Base-by-base conservation (phyloP, 2,329 filamentous ascomycete species). In the Lasiodiplodia theobromae region DNA sequence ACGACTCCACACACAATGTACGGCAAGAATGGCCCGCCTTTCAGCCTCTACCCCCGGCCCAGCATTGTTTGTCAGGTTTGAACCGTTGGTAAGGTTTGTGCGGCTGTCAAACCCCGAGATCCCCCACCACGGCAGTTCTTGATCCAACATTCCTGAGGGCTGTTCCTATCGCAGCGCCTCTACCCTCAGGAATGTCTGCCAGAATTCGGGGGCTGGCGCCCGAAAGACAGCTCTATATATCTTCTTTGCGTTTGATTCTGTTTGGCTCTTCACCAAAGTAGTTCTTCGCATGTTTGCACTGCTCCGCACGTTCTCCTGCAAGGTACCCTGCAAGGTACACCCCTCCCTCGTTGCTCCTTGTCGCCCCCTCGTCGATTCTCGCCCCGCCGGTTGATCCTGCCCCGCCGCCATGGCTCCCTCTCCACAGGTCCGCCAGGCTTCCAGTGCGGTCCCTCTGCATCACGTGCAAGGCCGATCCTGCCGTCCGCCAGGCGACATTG, bases 161-260 rank as follows among this genome's bases (percentile, higher is more conserved):
- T 74, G 69, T 71, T 71, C 69, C 77, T 75, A 78, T 77, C 73
- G 73, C 78, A 77, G 69, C 72, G 23, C 68, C 68, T 72, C 65
- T 69, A 70, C 72, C 69, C 57, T 53, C 65, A 69, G 74, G 76
- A 78, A 80, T 78, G 77, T 69, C 70, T 63, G 71, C 56, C 70
- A 69, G 69, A 75, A 73, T 70, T 72, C 71, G 71, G 74, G 74
- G 77, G 77, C 73, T 76, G 77, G 77, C 68, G 75, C 69, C 74
- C 75, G 76, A 73, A 76, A 62, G 72, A 70, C 68, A 69, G 68
- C 73, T 71, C 69, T 77, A 76, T 78, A 77, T 80, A 78, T 80
- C 76, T 73, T 75, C 73, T 74, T 72, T 73, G 71, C 73, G 73
- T 71, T 72, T 73, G 72, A 72, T 74, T 71, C 68, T 76, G 74